phyloP scores from a whole-genome alignment of 345 rosid species.

The Ceriops tagal region DNA sequence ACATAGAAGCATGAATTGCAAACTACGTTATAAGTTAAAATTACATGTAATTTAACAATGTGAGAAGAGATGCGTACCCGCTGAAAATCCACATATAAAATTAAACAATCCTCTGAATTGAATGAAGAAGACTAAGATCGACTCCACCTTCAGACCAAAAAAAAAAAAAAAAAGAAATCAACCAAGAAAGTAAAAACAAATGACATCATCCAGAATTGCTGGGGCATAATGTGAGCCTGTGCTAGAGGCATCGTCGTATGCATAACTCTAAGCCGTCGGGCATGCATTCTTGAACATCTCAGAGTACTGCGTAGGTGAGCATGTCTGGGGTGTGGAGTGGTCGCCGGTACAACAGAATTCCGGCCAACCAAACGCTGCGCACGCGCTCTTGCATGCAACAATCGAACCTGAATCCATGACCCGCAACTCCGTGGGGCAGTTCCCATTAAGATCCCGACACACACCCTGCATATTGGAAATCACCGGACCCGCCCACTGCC shows the following conservation, averaged over 20 bases:
- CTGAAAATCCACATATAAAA: not conserved
- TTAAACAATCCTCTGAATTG: not conserved
- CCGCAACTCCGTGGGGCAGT: constrained; percentile 64
- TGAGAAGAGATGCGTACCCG: too few species aligned
- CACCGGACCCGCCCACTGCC: constrained; percentile 61
- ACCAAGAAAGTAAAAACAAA: not conserved
- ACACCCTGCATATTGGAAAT: constrained; percentile 78
- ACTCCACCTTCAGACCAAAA: not conserved
- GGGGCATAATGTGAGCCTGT: constrained; percentile 86
- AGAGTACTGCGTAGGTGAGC: constrained; percentile 74
- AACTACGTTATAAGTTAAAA: not conserved
- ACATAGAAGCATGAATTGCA: not conserved
- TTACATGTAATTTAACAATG: not conserved
- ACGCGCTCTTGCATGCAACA: constrained; percentile 86
- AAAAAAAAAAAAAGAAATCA: not conserved
- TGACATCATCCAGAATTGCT: constrained; percentile 1
- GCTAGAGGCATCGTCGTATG: constrained; percentile 83
- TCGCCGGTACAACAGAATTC: constrained; percentile 79
- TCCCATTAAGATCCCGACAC: constrained; percentile 58
- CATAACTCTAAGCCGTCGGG: constrained; percentile 86
- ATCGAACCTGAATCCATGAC: constrained; percentile 45
- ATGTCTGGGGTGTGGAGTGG: constrained; percentile 65
- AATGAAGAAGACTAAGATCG: not conserved
- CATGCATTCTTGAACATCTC: constrained; percentile 74
- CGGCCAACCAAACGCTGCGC: constrained; percentile 63